Conservation (phyloP, 257 asterid genomes). For the Plectranthus barbatus region DNA sequence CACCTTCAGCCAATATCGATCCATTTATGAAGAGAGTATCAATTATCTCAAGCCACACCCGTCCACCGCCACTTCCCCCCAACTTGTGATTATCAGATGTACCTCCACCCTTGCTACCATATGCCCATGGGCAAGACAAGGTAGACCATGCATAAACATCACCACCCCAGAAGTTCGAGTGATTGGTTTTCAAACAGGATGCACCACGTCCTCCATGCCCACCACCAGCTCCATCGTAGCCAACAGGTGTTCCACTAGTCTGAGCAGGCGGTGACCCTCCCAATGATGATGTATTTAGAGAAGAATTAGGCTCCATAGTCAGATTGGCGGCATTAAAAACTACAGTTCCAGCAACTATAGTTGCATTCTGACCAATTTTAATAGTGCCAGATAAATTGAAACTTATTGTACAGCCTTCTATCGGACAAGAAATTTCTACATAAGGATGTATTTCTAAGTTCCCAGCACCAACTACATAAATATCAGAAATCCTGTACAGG, state of each 20-base stretch:
- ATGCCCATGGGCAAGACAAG: constrained; percentile 71
- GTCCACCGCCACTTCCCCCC: constrained; percentile 97
- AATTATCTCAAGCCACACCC: constrained; percentile 51
- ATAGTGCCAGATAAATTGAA: constrained; percentile 76
- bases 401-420: constrained; percentile 67
- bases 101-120: constrained; percentile 91
- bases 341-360: constrained; percentile 72
- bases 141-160: constrained; percentile 88
- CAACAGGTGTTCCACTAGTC: constrained; percentile 95
- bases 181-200: constrained; percentile 72
- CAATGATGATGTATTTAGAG: constrained; percentile 63
- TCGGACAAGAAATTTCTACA: constrained; percentile 60
- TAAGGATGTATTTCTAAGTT: constrained; percentile 78
- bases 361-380: constrained; percentile 64
- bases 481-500: constrained; percentile 34
- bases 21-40: constrained; percentile 69
- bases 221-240: constrained; percentile 89
- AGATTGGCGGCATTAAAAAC: constrained; percentile 48
- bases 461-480: constrained; percentile 60
- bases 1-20: constrained; percentile 85
- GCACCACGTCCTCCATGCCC: constrained; percentile 99
- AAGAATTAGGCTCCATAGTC: constrained; percentile 59
- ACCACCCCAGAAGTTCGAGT: constrained; percentile 83
- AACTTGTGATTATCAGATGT: constrained; percentile 51
- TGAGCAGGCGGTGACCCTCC: constrained; percentile 91